Evolutionary conservation across 306 rosid species (phyloP).

Genomic region (Inga leiocalycina): DNA sequence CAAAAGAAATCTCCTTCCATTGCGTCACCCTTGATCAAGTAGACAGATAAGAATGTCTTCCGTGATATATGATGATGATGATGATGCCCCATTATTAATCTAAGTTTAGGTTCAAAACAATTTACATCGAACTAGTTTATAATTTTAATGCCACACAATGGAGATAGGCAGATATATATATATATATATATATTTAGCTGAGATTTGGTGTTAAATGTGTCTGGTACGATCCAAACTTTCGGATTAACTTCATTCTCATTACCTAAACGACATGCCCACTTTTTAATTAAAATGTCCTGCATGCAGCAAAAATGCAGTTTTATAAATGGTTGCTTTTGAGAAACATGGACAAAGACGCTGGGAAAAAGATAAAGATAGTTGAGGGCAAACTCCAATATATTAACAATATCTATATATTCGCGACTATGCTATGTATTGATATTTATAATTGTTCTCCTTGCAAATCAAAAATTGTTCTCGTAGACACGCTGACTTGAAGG

Average conservation of each 20-base stretch:
- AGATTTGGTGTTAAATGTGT: neutral
- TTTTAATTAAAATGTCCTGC: neutral
- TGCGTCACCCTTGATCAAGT: neutral
- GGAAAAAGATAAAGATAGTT: neutral
- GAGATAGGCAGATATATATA: neutral
- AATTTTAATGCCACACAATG: neutral
- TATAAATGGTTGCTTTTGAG: neutral
- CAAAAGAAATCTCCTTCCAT: neutral
- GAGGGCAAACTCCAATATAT: neutral
- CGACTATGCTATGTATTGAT: neutral
- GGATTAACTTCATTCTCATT: neutral
- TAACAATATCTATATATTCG: neutral
- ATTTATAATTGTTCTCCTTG: no score
- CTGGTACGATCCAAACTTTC: neutral
- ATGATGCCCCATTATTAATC: constrained; percentile 17
- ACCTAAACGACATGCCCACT: neutral
- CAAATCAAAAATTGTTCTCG: no score
- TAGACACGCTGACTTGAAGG: no score
- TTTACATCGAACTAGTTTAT: neutral
- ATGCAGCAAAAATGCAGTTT: neutral
- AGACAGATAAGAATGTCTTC: neutral
- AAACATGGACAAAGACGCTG: neutral
- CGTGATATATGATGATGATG: neutral
- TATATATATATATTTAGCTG: no score
- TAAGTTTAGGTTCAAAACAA: constrained; percentile 6